phyloP scores from a whole-genome alignment of 1,139 yeast genomes.

The Hanseniaspora sp. region DNA sequence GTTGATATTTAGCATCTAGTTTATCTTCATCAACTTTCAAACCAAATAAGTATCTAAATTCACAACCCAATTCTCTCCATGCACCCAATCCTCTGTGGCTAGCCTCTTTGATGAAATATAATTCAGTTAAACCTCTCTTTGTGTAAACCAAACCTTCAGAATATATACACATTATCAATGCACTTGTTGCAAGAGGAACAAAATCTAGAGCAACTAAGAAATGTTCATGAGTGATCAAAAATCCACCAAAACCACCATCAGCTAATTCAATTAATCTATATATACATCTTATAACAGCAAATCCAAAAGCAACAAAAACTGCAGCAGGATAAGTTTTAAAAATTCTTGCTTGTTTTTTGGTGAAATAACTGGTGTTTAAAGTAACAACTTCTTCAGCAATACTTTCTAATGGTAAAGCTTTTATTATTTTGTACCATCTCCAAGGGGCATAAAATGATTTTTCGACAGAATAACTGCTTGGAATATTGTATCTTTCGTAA shows the following conservation, averaged over 20 bases:
- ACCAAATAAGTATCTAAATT: conserved; percentile 2
- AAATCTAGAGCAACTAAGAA: conserved; percentile 72
- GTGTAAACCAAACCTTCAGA: conserved; percentile 55
- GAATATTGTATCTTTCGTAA: neutral
- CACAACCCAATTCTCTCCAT: neutral
- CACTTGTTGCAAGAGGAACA: conserved; percentile 47
- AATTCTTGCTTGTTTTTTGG: conserved; percentile 17
- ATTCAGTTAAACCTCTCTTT: neutral
- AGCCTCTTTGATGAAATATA: neutral
- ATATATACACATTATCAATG: conserved; percentile 40
- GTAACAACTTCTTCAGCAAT: conserved; percentile 19
- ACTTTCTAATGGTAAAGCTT: neutral
- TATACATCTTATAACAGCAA: conserved; percentile 55
- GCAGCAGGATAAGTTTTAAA: conserved; percentile 39
- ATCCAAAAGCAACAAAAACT: conserved; percentile 36
- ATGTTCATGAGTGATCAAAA: conserved; percentile 56
- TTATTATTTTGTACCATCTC: conserved; percentile 15
- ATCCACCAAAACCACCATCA: conserved; percentile 61
- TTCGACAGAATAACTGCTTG: neutral
- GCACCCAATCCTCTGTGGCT: conserved; percentile 6
- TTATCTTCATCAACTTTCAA: conserved; percentile 8
- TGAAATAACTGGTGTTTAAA: conserved; percentile 12
- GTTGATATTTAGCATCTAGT: neutral
- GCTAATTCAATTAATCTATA: conserved; percentile 73
- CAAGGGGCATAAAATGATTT: conserved; percentile 8